Evolutionary conservation across 257 asterid genomes (phyloP).

Genomic region (Knoxia roxburghii): DNA sequence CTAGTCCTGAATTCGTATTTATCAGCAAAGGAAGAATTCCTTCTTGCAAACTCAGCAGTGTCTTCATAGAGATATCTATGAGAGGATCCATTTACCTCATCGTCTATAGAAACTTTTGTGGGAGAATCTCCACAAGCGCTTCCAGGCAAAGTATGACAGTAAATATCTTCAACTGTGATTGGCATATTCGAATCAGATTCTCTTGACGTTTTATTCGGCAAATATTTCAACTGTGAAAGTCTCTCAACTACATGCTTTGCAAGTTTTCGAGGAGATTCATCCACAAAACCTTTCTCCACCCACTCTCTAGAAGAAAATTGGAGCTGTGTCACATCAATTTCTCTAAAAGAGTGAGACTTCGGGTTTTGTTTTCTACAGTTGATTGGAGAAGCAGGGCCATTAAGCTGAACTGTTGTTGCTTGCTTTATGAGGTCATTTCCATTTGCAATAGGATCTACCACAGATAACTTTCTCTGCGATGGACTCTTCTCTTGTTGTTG

Average conservation of each 20-base stretch:
- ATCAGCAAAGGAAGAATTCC: constrained; percentile 32
- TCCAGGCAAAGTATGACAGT: constrained; percentile 43
- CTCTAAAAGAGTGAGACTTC: constrained; percentile 76
- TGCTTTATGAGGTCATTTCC: constrained; percentile 41
- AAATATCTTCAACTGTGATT: constrained; percentile 83
- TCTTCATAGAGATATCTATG: constrained; percentile 39
- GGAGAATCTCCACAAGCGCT: constrained; percentile 47
- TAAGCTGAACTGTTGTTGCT: constrained; percentile 50
- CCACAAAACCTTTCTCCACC: constrained; percentile 45
- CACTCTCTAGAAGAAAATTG: constrained; percentile 45
- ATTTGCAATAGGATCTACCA: constrained; percentile 35
- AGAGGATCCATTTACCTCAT: constrained; percentile 40
- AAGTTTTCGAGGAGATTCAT: constrained; percentile 72
- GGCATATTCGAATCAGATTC: constrained; percentile 58
- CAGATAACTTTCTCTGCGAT: constrained; percentile 27
- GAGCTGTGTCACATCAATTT: constrained; percentile 37
- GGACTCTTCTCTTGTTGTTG: constrained; percentile 47
- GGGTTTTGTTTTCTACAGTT: constrained; percentile 67
- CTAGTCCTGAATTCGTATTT: constrained; percentile 26
- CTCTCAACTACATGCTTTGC: constrained; percentile 92
- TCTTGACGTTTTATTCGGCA: constrained; percentile 44
- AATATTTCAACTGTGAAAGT: constrained; percentile 66
- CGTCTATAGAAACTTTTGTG: constrained; percentile 28
- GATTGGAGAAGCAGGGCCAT: constrained; percentile 39
- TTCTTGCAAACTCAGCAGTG: constrained; percentile 36